phyloP scores from a whole-genome alignment of 2,329 filamentous ascomycete genomes.

The Fusarium mangiferae region DNA sequence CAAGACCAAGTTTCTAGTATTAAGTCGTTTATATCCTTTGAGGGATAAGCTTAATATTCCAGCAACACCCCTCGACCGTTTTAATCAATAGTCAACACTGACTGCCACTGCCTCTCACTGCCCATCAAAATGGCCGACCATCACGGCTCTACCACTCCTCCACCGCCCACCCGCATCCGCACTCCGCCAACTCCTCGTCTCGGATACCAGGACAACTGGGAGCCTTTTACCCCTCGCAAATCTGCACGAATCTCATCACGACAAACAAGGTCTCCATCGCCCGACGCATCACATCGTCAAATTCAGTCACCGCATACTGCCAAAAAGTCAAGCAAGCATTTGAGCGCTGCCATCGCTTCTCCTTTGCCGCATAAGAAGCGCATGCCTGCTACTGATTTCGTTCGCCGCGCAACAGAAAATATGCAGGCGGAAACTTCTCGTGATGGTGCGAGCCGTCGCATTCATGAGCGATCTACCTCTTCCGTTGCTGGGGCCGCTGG shows the following conservation, averaged over 20 bases:
- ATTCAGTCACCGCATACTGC: constrained; percentile 48
- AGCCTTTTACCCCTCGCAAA: constrained; percentile 78
- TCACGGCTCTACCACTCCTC: constrained; percentile 64
- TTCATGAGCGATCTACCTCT: constrained; percentile 45
- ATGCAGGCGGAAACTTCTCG: constrained; percentile 57
- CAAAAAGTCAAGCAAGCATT: constrained; percentile 46
- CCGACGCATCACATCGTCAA: constrained; percentile 52
- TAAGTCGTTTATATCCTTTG: constrained; percentile 12
- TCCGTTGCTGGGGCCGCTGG: constrained; percentile 52
- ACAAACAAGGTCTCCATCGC: constrained; percentile 67
- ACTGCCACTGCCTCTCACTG: constrained; percentile 1
- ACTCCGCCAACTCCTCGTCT: constrained; percentile 76
- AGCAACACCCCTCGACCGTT: not conserved
- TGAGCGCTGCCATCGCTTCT: constrained; percentile 50
- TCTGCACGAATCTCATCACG: constrained; percentile 72
- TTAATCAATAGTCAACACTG: constrained; percentile 10
- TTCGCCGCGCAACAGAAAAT: constrained; percentile 58
- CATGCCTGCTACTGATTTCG: constrained; percentile 57
- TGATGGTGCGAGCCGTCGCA: constrained; percentile 56
- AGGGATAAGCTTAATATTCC: constrained; percentile 6
- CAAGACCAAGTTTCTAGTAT: constrained; percentile 32
- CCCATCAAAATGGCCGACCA: constrained; percentile 43
- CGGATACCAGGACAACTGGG: constrained; percentile 74
- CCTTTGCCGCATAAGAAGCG: constrained; percentile 63
- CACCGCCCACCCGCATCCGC: constrained; percentile 66